phyloP scores from a whole-genome alignment of 2,329 filamentous ascomycete genomes.

The Xylariaceae sp. region DNA sequence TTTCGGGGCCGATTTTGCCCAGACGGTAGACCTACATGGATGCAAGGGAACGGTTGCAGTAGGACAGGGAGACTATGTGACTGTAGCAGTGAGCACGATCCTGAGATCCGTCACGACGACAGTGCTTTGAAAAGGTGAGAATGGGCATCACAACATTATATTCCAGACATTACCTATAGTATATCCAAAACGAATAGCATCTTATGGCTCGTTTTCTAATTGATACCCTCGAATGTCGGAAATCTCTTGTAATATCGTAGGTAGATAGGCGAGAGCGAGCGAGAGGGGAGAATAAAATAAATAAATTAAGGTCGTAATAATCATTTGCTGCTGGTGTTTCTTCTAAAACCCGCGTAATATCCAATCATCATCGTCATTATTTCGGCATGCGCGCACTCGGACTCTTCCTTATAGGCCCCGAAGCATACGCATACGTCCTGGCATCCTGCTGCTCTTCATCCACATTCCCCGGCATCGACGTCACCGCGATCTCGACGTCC shows the following conservation, averaged over 20 bases:
- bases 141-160: not conserved
- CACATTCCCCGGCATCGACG: not conserved
- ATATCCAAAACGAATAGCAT: no score
- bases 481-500: slow-evolving; percentile 17
- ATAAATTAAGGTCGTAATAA: not conserved
- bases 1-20: not conserved
- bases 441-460: slow-evolving; percentile 5
- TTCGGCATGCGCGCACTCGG: slow-evolving; percentile 1
- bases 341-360: not conserved
- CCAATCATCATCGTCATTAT: not conserved
- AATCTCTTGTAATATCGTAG: not conserved
- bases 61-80: not conserved
- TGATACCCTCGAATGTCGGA: not conserved
- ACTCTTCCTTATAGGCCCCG: slow-evolving; percentile 9
- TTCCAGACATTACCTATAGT: not conserved
- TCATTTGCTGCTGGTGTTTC: not conserved
- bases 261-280: not conserved
- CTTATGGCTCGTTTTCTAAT: no score
- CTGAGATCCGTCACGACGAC: no score
- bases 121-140: no score
- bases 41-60: not conserved
- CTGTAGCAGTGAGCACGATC: no score
- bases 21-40: not conserved
- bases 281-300: not conserved
- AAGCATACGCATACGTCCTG: slow-evolving; percentile 5